phyloP scores from a whole-genome alignment of 163 green algal genomes.

The Coccomyxa subellipsoidea region DNA sequence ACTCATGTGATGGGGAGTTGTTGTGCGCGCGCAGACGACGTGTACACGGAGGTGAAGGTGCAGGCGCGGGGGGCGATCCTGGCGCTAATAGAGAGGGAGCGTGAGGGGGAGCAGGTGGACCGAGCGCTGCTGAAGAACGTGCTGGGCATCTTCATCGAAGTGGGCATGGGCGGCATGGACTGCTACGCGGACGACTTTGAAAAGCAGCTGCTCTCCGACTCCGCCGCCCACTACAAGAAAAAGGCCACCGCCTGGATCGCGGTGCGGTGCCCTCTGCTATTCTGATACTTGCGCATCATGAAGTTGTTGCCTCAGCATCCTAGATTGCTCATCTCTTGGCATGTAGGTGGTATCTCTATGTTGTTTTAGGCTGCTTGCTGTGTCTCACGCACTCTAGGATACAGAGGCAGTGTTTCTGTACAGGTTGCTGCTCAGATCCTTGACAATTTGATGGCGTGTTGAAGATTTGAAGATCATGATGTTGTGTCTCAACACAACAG shows the following conservation, averaged over 20 bases:
- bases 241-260: slow-evolving; percentile 66
- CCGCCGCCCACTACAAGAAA: slow-evolving; percentile 77
- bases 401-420: no score
- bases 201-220: slow-evolving; percentile 74
- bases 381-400: no score
- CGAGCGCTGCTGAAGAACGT: slow-evolving; percentile 88
- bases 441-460: no score
- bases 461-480: no score
- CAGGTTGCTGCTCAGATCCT: no score
- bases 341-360: no score
- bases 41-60: slow-evolving; percentile 82
- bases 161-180: slow-evolving; percentile 89
- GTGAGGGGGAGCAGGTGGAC: slow-evolving; percentile 92
- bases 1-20: background rate
- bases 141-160: slow-evolving; percentile 55
- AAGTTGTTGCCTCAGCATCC: no score
- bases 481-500: no score
- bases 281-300: background rate
- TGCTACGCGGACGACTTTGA: slow-evolving; percentile 96
- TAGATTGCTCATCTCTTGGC: no score
- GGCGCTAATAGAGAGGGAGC: slow-evolving; percentile 78
- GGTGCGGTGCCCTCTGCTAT: background rate
- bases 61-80: slow-evolving; percentile 81
- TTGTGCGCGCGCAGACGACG: slow-evolving; percentile 52
- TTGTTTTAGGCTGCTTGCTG: no score